Percentiles rank a stretch among this genome's conserved stretches.
These are phyloP conservation scores for Leishmania turanica DNA, from an alignment of 208 protist genomes.

Conservation along the genomic window DNA sequence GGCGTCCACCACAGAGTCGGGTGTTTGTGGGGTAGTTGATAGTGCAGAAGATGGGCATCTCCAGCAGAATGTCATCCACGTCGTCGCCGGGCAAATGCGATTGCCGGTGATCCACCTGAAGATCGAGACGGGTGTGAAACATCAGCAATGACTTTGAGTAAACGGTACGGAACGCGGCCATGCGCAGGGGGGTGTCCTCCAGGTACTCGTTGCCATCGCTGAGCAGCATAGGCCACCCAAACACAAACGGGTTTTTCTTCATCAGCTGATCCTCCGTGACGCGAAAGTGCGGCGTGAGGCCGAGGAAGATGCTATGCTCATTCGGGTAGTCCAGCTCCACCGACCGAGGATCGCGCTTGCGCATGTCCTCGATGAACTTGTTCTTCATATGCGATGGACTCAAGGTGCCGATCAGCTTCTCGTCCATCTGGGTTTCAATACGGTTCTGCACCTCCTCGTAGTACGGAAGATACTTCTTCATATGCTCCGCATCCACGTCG, in stretches of 20 bases:
- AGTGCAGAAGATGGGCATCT: conserved; percentile 90
- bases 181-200: conserved; percentile 77
- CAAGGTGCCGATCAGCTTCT: conserved; percentile 72
- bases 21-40: conserved; percentile 89
- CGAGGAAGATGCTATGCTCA: conserved; percentile 87
- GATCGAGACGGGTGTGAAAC: conserved; percentile 84
- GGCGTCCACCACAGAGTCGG: conserved; percentile 80
- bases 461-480: conserved; percentile 91
- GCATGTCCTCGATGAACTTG: conserved; percentile 89
- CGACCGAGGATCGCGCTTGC: conserved; percentile 73
- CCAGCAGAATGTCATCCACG: conserved; percentile 79
- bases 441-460: conserved; percentile 88
- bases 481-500: conserved; percentile 88
- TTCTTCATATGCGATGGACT: conserved; percentile 85
- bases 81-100: conserved; percentile 59
- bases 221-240: conserved; percentile 91
- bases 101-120: conserved; percentile 86
- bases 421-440: conserved; percentile 76
- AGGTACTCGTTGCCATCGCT: conserved; percentile 88
- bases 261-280: conserved; percentile 82
- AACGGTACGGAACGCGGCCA: conserved; percentile 88
- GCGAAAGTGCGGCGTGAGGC: conserved; percentile 79
- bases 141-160: conserved; percentile 90
- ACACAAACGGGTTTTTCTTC: conserved; percentile 93
- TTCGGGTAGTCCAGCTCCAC: conserved; percentile 86